A percentile compares a stretch with the other conserved stretches of the same genome.
phyloP scores from a whole-genome alignment of 768 basidiomycete species.

The Gymnopilus junonius region DNA sequence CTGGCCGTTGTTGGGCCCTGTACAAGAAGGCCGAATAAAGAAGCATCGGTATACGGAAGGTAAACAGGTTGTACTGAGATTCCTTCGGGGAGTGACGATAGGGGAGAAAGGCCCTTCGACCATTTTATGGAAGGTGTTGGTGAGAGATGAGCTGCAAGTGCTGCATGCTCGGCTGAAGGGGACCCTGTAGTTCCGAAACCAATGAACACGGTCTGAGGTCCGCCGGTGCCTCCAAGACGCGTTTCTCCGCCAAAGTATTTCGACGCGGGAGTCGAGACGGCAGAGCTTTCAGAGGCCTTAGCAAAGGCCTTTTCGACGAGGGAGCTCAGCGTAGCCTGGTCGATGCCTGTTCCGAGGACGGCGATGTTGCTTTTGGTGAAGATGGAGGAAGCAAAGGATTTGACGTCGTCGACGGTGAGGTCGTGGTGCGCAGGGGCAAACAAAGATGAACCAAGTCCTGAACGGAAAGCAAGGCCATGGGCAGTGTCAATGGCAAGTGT shows the following conservation, averaged over 20 bases:
- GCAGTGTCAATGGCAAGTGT: constrained; percentile 84
- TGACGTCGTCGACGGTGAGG: constrained; percentile 71
- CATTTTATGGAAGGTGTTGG: constrained; percentile 86
- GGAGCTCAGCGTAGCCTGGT: constrained; percentile 65
- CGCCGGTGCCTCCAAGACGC: constrained; percentile 63
- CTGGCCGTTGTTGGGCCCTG: constrained; percentile 66
- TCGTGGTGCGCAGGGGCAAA: constrained; percentile 75
- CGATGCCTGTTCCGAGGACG: constrained; percentile 87
- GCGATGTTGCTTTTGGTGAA: constrained; percentile 84
- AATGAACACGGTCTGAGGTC: constrained; percentile 82
- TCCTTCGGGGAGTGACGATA: constrained; percentile 64
- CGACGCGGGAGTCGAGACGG: constrained; percentile 37
- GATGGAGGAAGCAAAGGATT: constrained; percentile 70
- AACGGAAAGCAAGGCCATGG: constrained; percentile 91
- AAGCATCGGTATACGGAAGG: constrained; percentile 90
- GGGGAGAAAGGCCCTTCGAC: constrained; percentile 73
- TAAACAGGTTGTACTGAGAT: constrained; percentile 75
- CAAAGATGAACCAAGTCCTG: constrained; percentile 89
- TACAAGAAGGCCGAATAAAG: constrained; percentile 83
- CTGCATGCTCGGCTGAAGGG: constrained; percentile 72
- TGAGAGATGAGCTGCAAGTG: constrained; percentile 81
- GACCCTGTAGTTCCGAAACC: constrained; percentile 80
- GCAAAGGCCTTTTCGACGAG: constrained; percentile 76
- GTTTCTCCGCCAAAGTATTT: constrained; percentile 85
- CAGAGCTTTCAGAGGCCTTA: constrained; percentile 41